Evolutionary conservation across 1,284 basidiomycete species (phyloP).

Genomic region (Marasmius sp.): DNA sequence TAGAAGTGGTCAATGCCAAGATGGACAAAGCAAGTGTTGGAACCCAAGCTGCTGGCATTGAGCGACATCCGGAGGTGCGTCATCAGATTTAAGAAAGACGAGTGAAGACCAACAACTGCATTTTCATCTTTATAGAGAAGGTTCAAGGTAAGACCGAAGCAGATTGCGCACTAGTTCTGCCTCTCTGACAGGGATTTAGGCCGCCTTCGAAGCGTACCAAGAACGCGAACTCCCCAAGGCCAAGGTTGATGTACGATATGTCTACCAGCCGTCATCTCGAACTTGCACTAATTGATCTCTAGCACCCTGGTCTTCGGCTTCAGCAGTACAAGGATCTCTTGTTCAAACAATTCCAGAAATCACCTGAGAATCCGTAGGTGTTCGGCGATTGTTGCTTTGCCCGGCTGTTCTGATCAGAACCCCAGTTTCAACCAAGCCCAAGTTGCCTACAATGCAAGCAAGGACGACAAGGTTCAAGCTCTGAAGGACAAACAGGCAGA

Average conservation of each 20-base stretch:
- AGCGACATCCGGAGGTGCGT: conserved; percentile 91
- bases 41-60: conserved; percentile 80
- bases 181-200: conserved; percentile 39
- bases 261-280: conserved; percentile 3
- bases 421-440: conserved; percentile 79
- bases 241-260: conserved; percentile 62
- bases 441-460: conserved; percentile 79
- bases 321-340: conserved; percentile 84
- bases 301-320: conserved; percentile 82
- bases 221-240: conserved; percentile 84
- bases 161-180: conserved; percentile 7
- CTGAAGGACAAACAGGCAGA: conserved; percentile 58
- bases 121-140: conserved; percentile 55
- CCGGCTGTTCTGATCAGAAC: background rate
- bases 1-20: conserved; percentile 88
- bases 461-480: conserved; percentile 78
- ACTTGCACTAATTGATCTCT: conserved; percentile 14
- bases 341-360: conserved; percentile 86
- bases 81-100: conserved; percentile 8
- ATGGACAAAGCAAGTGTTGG: conserved; percentile 91
- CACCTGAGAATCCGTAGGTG: conserved; percentile 83
- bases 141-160: conserved; percentile 62
- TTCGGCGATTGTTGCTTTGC: conserved; percentile 8
- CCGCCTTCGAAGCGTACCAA: conserved; percentile 90
- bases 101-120: conserved; percentile 7